Conservation (phyloP, 805 yeast species). For the Cyberlindnera saturnus region DNA sequence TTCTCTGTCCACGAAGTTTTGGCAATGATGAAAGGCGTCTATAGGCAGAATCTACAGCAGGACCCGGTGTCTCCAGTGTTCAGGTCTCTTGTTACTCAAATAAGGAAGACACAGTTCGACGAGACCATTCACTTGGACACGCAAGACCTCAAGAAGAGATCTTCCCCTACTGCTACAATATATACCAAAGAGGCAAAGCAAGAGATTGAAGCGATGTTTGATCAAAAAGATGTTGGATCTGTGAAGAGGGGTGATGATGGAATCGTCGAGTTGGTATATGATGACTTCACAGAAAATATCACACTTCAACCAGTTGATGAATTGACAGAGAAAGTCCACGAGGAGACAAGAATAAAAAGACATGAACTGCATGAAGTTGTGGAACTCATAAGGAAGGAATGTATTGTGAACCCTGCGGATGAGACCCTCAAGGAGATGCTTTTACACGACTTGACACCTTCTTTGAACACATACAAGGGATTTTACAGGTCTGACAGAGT, state of each 20-base stretch:
- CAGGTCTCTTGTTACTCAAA: constrained; percentile 7
- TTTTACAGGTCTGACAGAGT: constrained; percentile 26
- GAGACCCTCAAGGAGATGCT: constrained; percentile 32
- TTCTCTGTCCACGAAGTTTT: constrained; percentile 60
- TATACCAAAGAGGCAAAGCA: constrained; percentile 69
- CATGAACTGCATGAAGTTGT: constrained; percentile 1
- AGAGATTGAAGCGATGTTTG: constrained; percentile 74
- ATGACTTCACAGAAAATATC: constrained; percentile 31
- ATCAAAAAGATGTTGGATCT: constrained; percentile 38
- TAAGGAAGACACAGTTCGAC: constrained; percentile 5
- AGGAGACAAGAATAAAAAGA: constrained; percentile 1
- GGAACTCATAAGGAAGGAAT: constrained; percentile 6
- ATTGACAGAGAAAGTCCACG: constrained; percentile 26
- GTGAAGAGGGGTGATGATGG: constrained; percentile 17
- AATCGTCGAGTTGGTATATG: constrained; percentile 18
- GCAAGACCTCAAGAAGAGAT: constrained; percentile 26
- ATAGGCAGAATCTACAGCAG: constrained; percentile 1
- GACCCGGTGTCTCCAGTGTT: constrained; percentile 6
- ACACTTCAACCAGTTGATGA: constrained; percentile 28
- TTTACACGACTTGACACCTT: constrained; percentile 32
- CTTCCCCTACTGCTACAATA: constrained; percentile 75
- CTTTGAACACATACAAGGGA: constrained; percentile 28
- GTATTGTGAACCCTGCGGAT: constrained; percentile 41
- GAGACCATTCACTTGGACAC: constrained; percentile 19
- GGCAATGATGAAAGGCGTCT: constrained; percentile 31